Evolutionary conservation across 495 filamentous ascomycete species (phyloP), one percentile per base, ranked within the genome.

Genomic region (Neurospora tetraspora): DNA sequence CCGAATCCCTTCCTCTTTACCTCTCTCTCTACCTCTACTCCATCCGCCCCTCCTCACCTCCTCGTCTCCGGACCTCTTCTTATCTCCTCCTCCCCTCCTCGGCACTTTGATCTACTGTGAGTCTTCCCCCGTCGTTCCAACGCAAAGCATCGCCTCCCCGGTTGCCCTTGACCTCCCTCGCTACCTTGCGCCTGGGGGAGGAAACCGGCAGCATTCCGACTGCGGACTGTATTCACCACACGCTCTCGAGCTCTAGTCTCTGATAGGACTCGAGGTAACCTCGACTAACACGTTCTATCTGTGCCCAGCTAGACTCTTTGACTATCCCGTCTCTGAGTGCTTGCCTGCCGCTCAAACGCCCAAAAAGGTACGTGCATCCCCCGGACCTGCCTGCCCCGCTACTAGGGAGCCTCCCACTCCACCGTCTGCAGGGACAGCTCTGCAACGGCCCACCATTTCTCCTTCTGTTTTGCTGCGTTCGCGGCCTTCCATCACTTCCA

Each of bases 311-410:
- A 65, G 53, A 65, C 27, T 65, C 53, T 65, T 18, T 10, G 9
- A 43, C 5, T 16, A 43, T 45, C n/a, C 42, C 27, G 5, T 65
- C 27, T 34, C 14, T 8, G 23, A 65, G 53, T 65, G 53, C 53
- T 65, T 65, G 53, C 53, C 53, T 65, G 53, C 53, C 53, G 53
- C 27, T 65, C 53, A 34, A 31, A 31, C 12, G 2, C 23, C 53
- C 53, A 16, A 78, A 77, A 71, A 79, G 75, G 78, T 79, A 80
- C 74, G 78, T 78, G 77, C 77, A 79, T 75, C 72, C 71, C 73
- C 73, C 74, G 70, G 70, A 65, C 69, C 74, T 69, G 42, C 45
- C 73, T 39, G 68, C 70, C 76, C 71, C 73, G 69, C 76, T 74
- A 72, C 76, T 65, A 73, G 68, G 70, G 39, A 43, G 72, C 70